Conservation (phyloP, 495 filamentous ascomycete species). For the Cetradonia linearis region DNA sequence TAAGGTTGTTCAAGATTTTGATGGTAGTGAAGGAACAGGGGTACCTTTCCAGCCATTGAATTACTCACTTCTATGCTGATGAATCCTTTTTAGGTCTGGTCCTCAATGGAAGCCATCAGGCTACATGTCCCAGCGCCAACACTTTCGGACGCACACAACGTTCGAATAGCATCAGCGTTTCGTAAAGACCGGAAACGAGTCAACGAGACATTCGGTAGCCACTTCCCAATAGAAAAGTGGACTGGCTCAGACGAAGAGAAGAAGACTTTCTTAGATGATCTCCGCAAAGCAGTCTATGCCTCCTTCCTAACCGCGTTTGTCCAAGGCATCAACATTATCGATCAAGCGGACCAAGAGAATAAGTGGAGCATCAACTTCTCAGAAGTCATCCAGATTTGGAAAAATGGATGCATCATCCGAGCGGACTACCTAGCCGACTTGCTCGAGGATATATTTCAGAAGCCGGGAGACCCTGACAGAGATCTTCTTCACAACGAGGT, state of each 20-base stretch:
- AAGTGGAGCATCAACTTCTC: constrained; percentile 53
- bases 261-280: constrained; percentile 44
- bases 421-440: constrained; percentile 56
- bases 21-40: constrained; percentile 58
- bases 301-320: constrained; percentile 54
- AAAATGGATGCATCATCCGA: constrained; percentile 64
- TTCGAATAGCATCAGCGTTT: constrained; percentile 57
- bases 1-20: constrained; percentile 66
- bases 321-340: constrained; percentile 60
- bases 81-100: constrained; percentile 14
- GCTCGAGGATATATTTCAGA: constrained; percentile 35
- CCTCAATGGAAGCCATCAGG: constrained; percentile 48
- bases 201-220: constrained; percentile 30
- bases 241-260: constrained; percentile 36
- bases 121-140: constrained; percentile 58
- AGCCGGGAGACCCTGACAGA: constrained; percentile 18
- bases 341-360: constrained; percentile 48
- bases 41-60: constrained; percentile 35
- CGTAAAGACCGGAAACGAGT: constrained; percentile 43
- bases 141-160: constrained; percentile 51
- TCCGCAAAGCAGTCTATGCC: constrained; percentile 52
- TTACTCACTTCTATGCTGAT: background rate
- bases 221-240: constrained; percentile 35
- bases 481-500: constrained; percentile 40
- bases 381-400: constrained; percentile 58